Evolutionary conservation across 345 rosid species (phyloP), one percentile per base, ranked within the genome.

Genomic region (Acer saccharum): DNA sequence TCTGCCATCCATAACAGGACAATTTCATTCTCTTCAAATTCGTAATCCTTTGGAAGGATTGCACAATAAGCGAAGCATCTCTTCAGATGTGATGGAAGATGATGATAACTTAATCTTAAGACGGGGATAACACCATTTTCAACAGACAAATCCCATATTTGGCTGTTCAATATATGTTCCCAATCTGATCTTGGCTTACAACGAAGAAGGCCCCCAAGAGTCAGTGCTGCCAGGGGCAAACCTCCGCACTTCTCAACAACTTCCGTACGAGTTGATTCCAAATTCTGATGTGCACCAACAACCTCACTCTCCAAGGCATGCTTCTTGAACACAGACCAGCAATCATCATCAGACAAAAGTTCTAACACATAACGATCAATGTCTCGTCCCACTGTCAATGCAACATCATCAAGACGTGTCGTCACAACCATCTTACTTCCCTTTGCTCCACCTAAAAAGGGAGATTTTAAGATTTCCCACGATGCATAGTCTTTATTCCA

Each of bases 1-100:
- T 79, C 77, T 13, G 81, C 81, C 81, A 79, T 73, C 81, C 81
- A 79, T 14, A 79, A 21, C 0, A 43, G 18, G 20, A 79, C 68
- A 25, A 76, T 13, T 29, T 76, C 68, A 20, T 70, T 50, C 64
- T 70, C 70, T 16, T 75, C 76, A 17, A 76, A 65, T 44, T 69
- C 73, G 55, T 76, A 71, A 20, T 65, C 76, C 23, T 65, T 80
- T 1, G 79, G 76, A 50, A 80, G 9, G 13, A 68, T n/a, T 32
- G 82, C 66, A 21, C 78, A 79, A 3, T 68, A 73, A 4, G 70
- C 58, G 13, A 73, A 78, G 21, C 81, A 78, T 54, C 73, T 57
- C 50, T 78, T 78, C 1, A 73, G 18, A 55, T 60, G 72, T 0
- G 70, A 74, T 44, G 74, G 77, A 3, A 79, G 68, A 27, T 64